These are phyloP conservation scores for Paecilomyces dactylethromorphus DNA, from an alignment of 2,329 filamentous ascomycete genomes.

Conservation along the genomic window DNA sequence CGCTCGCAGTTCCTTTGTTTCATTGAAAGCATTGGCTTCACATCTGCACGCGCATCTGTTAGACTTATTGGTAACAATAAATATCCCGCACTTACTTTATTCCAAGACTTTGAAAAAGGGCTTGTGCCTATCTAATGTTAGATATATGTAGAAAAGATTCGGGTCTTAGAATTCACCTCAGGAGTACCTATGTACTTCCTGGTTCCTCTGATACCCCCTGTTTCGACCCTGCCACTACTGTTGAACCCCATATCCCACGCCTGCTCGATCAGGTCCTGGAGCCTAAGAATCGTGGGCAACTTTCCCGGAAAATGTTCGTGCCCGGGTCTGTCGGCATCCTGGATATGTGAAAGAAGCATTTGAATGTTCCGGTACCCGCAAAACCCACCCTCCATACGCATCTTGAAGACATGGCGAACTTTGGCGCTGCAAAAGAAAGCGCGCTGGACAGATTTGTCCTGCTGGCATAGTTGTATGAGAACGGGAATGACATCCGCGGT, in stretches of 20 bases:
- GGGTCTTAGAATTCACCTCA: conserved; percentile 51
- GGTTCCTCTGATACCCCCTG: conserved; percentile 78
- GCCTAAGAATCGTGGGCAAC: conserved; percentile 69
- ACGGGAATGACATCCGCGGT: conserved; percentile 53
- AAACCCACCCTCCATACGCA: conserved; percentile 78
- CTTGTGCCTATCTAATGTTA: conserved; percentile 57
- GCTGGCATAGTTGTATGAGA: conserved; percentile 56
- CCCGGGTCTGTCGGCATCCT: conserved; percentile 51
- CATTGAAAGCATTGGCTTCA: conserved; percentile 54
- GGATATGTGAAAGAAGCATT: conserved; percentile 76
- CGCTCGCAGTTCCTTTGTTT: conserved; percentile 40
- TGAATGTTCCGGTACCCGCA: conserved; percentile 96
- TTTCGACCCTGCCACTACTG: conserved; percentile 65
- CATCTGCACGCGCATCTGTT: conserved; percentile 32
- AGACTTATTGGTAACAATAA: neutral
- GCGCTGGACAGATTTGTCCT: conserved; percentile 57
- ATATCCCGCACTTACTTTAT: conserved; percentile 51
- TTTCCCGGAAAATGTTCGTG: conserved; percentile 52
- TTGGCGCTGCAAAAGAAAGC: conserved; percentile 74
- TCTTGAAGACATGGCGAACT: conserved; percentile 74
- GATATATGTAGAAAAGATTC: conserved; percentile 3
- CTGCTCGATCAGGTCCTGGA: conserved; percentile 79
- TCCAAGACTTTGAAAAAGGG: conserved; percentile 63
- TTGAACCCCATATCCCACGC: conserved; percentile 88
- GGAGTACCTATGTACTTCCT: conserved; percentile 93